Evolutionary conservation across 2,329 filamentous ascomycete genomes (phyloP), one percentile per base, ranked within the genome.

Genomic region (Talaromyces verruculosus): DNA sequence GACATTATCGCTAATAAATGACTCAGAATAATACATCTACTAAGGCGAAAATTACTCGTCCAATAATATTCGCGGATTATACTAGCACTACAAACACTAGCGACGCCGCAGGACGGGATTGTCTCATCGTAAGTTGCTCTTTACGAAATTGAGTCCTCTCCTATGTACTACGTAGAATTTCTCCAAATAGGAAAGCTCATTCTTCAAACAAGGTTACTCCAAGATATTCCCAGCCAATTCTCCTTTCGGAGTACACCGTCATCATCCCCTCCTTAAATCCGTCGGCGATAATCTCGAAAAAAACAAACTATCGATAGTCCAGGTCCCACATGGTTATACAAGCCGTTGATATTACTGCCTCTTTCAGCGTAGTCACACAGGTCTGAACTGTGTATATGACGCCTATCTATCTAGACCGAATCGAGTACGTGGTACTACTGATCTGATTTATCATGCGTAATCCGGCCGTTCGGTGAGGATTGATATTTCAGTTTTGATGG

Each of bases 311-410:
- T 30, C 47, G 13, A 30, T 53, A 53, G 25, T 33, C 7, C 28
- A 25, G 15, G 49, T 8, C 8, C 15, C 28, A 53, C 49, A 30
- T 33, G 15, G 25, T 11, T n/a, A 53, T 53, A 53, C 49, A 53
- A 51, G n/a, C 49, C 28, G 49, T 53, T 53, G 49, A 53, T 53
- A 33, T 53, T 33, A 53, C 25, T 53, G 49, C 49, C 49, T 33
- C 49, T 53, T 53, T 33, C 5, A 28, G 49, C 49, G 25, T 53
- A 53, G 49, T 53, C 6, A n/a, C 15, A 53, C 15, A 53, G 22
- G 22, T 28, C 1, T 33, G 49, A 28, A 5, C 15, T 33, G 13
- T 30, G 47, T 28, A 30, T 30, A 25, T 4, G 2, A 25, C 15
- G 13, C 47, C 47, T 28, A 17, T 30, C 25, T n/a, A 33, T 53